These are phyloP conservation scores for Ustilago crameri DNA, from an alignment of 1,284 basidiomycete genomes.

Conservation along the genomic window DNA sequence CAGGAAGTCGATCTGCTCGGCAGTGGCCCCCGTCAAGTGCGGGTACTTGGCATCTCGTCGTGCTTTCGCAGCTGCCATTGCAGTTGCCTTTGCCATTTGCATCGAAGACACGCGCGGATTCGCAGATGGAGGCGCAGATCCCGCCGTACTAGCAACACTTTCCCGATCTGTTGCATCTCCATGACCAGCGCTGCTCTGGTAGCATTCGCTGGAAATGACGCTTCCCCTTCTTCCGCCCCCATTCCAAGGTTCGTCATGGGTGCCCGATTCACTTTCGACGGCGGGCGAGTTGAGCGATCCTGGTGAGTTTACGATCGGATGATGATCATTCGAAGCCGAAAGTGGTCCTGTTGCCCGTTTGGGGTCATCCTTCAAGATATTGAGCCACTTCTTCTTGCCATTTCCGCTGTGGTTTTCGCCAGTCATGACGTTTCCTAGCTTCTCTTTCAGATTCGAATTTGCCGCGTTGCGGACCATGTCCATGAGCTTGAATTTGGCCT, in stretches of 20 bases:
- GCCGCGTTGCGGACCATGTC: slow-evolving; percentile 50
- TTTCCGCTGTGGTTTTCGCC: slow-evolving; percentile 14
- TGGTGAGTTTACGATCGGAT: slow-evolving; percentile 28
- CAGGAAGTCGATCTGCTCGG: slow-evolving; percentile 46
- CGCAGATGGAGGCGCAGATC: slow-evolving; percentile 8
- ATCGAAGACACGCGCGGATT: slow-evolving; percentile 23
- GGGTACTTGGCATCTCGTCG: slow-evolving; percentile 41
- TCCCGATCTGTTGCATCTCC: slow-evolving; percentile 24
- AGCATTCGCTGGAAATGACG: slow-evolving; percentile 15
- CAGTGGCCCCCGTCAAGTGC: slow-evolving; percentile 39
- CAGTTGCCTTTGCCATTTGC: slow-evolving; percentile 17
- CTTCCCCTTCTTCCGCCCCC: slow-evolving; percentile 18
- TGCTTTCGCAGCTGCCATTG: slow-evolving; percentile 27
- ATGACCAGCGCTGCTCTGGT: slow-evolving; percentile 14
- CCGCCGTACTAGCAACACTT: slow-evolving; percentile 1
- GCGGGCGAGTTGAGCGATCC: slow-evolving; percentile 14
- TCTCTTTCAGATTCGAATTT: slow-evolving; percentile 38
- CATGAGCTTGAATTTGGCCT: slow-evolving; percentile 55
- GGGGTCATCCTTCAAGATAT: slow-evolving; percentile 23
- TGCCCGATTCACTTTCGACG: slow-evolving; percentile 7
- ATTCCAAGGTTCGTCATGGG: slow-evolving; percentile 7
- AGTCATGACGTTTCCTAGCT: slow-evolving; percentile 21
- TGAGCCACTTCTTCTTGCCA: slow-evolving; percentile 42
- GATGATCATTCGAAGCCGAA: slow-evolving; percentile 21
- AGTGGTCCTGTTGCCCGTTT: slow-evolving; percentile 7